Percentiles rank a stretch among this genome's conserved stretches.
These are phyloP conservation scores for Gentiana straminea DNA, from an alignment of 257 asterid genomes.

Conservation along the genomic window DNA sequence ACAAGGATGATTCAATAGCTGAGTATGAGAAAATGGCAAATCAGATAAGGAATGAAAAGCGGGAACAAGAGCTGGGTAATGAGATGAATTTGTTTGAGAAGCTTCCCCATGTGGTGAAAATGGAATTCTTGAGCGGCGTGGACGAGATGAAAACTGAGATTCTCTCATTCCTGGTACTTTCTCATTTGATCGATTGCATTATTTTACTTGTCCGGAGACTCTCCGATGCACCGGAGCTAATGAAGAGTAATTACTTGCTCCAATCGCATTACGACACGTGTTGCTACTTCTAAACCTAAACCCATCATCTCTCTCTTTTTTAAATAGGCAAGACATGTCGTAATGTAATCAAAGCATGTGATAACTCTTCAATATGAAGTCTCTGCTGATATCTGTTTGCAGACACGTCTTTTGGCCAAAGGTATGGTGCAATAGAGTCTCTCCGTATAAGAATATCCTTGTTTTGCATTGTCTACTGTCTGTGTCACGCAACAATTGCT, in stretches of 20 bases:
- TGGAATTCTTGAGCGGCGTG: slow-evolving; percentile 70
- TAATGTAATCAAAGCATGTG: too few relatives aligned
- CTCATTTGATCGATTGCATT: background rate
- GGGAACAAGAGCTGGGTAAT: slow-evolving; percentile 58
- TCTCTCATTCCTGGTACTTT: slow-evolving; percentile 51
- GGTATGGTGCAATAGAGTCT: too few relatives aligned
- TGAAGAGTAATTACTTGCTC: too few relatives aligned
- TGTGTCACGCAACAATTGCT: background rate
- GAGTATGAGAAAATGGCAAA: slow-evolving; percentile 84
- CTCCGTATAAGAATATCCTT: background rate
- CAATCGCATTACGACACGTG: too few relatives aligned
- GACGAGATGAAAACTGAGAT: slow-evolving; percentile 85
- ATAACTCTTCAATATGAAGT: too few relatives aligned
- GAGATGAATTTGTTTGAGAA: slow-evolving; percentile 56
- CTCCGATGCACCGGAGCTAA: too few relatives aligned
- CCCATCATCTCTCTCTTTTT: too few relatives aligned
- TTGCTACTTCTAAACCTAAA: too few relatives aligned
- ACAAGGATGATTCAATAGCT: slow-evolving; percentile 79
- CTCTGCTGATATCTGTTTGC: too few relatives aligned
- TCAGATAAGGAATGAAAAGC: slow-evolving; percentile 66
- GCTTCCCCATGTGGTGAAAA: slow-evolving; percentile 73
- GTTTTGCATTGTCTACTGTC: background rate
- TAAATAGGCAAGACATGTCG: too few relatives aligned
- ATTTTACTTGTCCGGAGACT: background rate
- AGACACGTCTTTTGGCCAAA: too few relatives aligned